Evolutionary conservation across 2,329 filamentous ascomycete genomes (phyloP), one percentile per base, ranked within the genome.

Genomic region (Colletotrichum spaethianum): DNA sequence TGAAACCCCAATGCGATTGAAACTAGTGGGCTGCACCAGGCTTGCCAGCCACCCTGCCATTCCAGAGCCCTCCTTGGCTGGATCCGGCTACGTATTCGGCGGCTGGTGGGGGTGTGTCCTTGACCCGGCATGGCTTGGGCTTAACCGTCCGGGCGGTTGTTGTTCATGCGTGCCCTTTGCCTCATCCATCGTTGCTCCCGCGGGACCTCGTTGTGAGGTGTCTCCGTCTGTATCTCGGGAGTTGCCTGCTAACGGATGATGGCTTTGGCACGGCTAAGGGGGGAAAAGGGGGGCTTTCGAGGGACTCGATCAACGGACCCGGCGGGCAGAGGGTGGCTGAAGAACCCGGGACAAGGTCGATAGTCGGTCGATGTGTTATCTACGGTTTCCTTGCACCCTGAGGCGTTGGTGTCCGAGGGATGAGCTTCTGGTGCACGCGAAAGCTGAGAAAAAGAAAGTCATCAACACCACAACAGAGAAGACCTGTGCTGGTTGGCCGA

Each of bases 1-100:
- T 72, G 65, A 72, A 72, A 70, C 70, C 46, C 59, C 53, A 69
- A 60, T 70, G 70, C 59, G 59, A 67, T 46, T 72, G 69, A 72
- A 72, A 72, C 69, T 60, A 69, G 69, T 50, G 64, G 69, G 57
- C 44, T 68, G 64, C 59, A 64, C 50, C 64, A 67, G 57, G 44
- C 7, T 38, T 69, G 52, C 46, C 59, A 60, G 59, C 46, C 69
- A 72, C 59, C 38, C 38, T 59, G 28, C 46, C 64, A 63, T 65
- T 66, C 44, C 67, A 26, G n/a, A 60, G 50, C 40, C n/a, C n/a
- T 26, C 31, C n/a, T 31, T 38, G 40, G 48, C 38, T n/a, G 38
- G 20, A 5, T 8, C 18, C 38, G 57, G 14, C 38, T 61, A 28
- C 12, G 33, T 44, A 33, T 42, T 61, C n/a, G 28, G 28, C 60